phyloP scores from a whole-genome alignment of 768 basidiomycete genomes.

The Cystofilobasidium capitatum region DNA sequence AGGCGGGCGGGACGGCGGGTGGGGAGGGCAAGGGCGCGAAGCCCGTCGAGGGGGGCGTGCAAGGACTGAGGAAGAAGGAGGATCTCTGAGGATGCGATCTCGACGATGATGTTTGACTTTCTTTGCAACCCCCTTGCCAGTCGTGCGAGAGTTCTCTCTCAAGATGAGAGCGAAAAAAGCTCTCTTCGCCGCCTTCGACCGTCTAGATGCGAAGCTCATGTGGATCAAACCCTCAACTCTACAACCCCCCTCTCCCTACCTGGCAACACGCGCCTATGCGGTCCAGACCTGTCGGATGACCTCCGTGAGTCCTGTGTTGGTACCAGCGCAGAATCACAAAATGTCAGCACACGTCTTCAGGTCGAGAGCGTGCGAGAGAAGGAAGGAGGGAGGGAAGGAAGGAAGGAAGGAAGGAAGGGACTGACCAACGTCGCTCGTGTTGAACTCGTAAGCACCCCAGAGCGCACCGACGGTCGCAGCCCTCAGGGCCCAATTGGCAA shows the following conservation, averaged over 20 bases:
- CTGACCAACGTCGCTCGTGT: slow-evolving; percentile 94
- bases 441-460: slow-evolving; percentile 92
- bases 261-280: slow-evolving; percentile 45
- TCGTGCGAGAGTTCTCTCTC: no score
- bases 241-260: neutral
- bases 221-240: no score
- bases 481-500: slow-evolving; percentile 66
- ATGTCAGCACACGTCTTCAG: neutral
- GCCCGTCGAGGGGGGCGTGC: neutral
- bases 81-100: no score
- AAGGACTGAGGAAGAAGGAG: neutral
- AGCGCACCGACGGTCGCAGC: slow-evolving; percentile 67
- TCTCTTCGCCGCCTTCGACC: no score
- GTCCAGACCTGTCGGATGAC: slow-evolving; percentile 72
- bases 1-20: neutral
- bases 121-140: neutral
- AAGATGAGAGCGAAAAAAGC: no score
- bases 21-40: slow-evolving; percentile 1
- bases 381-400: neutral
- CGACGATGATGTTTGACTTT: neutral
- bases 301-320: slow-evolving; percentile 64
- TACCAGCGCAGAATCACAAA: slow-evolving; percentile 28
- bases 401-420: slow-evolving; percentile 24
- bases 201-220: no score
- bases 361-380: slow-evolving; percentile 8